Percentiles rank a stretch among this genome's conserved stretches.
These are phyloP conservation scores for Licmophora abbreviata DNA, from an alignment of 108 stramenopile genomes.

Conservation along the genomic window DNA sequence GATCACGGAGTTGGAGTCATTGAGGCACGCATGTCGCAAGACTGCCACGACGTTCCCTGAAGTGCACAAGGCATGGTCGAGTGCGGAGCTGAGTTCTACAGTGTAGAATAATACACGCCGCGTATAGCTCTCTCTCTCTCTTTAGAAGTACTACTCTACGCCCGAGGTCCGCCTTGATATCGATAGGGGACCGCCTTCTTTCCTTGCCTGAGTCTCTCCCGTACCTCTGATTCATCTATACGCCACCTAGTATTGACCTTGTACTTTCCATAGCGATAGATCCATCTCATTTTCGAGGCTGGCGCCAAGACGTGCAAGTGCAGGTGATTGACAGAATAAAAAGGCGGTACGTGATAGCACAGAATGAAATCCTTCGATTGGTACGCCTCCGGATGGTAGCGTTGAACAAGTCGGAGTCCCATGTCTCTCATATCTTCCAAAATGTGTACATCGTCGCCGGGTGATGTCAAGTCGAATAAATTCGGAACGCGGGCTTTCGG, in stretches of 20 bases:
- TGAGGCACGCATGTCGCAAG: too few species aligned
- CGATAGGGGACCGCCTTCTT: conserved; percentile 20
- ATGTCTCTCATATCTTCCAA: conserved; percentile 44
- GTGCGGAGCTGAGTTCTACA: too few species aligned
- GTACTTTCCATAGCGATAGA: conserved; percentile 40
- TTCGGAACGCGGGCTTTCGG: conserved; percentile 41
- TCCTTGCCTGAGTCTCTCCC: conserved; percentile 23
- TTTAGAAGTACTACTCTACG: too few species aligned
- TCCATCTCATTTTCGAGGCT: conserved; percentile 32
- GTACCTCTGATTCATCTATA: conserved; percentile 21
- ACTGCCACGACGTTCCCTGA: too few species aligned
- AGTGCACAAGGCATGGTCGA: too few species aligned
- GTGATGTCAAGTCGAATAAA: conserved; percentile 23
- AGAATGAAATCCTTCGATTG: conserved; percentile 39
- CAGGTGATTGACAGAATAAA: conserved; percentile 60
- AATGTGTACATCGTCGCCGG: too few species aligned
- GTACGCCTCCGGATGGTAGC: conserved; percentile 30
- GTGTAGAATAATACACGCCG: too few species aligned
- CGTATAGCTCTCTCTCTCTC: too few species aligned
- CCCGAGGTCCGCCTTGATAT: too few species aligned
- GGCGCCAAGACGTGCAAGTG: conserved; percentile 78
- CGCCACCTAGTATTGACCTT: conserved; percentile 41
- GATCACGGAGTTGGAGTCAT: too few species aligned
- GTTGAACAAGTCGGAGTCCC: conserved; percentile 29
- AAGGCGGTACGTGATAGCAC: conserved; percentile 69